Conservation (phyloP, 148 eudicot species). For the Diospyros kaki region DNA sequence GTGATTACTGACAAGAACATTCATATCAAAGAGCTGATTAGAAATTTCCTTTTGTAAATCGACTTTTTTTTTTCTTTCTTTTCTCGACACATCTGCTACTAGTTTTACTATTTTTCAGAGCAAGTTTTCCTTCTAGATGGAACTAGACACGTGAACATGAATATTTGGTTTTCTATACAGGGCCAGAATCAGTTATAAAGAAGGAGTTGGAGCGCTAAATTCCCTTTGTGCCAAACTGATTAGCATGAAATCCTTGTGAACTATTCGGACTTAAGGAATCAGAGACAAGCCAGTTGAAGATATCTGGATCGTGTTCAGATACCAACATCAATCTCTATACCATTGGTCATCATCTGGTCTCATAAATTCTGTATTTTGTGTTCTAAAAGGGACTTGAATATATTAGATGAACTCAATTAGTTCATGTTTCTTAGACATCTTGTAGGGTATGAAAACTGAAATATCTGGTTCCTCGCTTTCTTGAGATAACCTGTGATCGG, state of each 20-base stretch:
- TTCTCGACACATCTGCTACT: background rate
- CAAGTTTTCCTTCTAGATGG: background rate
- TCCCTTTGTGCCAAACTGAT: constrained; percentile 11
- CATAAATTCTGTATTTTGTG: background rate
- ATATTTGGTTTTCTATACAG: constrained; percentile 22
- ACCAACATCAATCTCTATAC: background rate
- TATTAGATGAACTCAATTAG: no score
- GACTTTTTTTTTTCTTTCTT: background rate
- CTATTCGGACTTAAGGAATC: background rate
- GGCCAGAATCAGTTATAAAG: constrained; percentile 37
- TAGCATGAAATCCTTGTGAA: constrained; percentile 1
- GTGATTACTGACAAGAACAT: background rate
- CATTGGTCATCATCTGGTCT: background rate
- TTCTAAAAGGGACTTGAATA: background rate
- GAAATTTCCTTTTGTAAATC: background rate
- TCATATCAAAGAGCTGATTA: background rate
- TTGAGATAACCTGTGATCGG: no score
- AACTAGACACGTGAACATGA: background rate
- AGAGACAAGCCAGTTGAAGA: background rate
- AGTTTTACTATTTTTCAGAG: background rate
- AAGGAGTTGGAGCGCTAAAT: constrained; percentile 19
- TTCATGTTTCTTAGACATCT: no score
- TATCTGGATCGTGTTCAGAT: background rate
- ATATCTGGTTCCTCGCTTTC: no score
- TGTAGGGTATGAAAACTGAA: no score